A percentile compares a stretch with the other conserved stretches of the same genome.
Conservation (phyloP, 495 filamentous ascomycete genomes). For the Physcia stellaris region DNA sequence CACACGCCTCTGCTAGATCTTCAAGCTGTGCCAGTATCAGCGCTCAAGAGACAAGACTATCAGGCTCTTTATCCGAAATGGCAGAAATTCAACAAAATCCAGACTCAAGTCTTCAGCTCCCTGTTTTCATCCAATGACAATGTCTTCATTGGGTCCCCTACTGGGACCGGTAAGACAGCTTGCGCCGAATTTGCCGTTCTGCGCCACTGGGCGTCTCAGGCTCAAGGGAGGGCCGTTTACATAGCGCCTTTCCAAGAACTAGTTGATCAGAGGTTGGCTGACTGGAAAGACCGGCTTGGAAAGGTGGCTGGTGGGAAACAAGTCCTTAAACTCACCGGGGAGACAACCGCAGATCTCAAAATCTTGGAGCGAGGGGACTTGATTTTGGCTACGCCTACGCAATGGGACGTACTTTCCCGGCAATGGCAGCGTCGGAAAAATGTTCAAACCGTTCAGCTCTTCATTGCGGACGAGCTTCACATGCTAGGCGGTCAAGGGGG, state of each 20-base stretch:
- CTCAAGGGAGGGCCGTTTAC: constrained; percentile 76
- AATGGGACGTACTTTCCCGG: constrained; percentile 93
- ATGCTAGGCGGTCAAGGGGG: constrained; percentile 84
- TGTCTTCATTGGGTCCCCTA: constrained; percentile 78
- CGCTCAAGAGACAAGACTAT: constrained; percentile 76
- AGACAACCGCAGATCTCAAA: constrained; percentile 83
- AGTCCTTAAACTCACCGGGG: constrained; percentile 87
- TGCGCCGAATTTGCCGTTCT: constrained; percentile 91
- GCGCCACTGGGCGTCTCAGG: constrained; percentile 65
- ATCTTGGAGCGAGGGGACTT: constrained; percentile 80
- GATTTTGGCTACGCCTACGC: constrained; percentile 78
- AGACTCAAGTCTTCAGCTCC: constrained; percentile 92
- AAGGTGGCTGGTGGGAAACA: constrained; percentile 72
- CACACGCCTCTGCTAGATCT: constrained; percentile 84
- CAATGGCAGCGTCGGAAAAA: constrained; percentile 96
- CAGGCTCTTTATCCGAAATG: constrained; percentile 70
- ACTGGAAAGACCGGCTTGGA: constrained; percentile 70
- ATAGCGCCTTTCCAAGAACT: constrained; percentile 94
- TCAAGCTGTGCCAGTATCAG: constrained; percentile 76
- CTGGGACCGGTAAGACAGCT: constrained; percentile 90
- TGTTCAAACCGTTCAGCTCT: constrained; percentile 76
- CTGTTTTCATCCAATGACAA: constrained; percentile 84
- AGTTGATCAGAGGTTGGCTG: constrained; percentile 61
- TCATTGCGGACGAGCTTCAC: constrained; percentile 94
- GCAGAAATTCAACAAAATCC: constrained; percentile 90